A percentile compares a stretch with the other conserved stretches of the same genome.
Conservation (phyloP, 768 basidiomycete species). For the Udeniomyces megalosporus region DNA sequence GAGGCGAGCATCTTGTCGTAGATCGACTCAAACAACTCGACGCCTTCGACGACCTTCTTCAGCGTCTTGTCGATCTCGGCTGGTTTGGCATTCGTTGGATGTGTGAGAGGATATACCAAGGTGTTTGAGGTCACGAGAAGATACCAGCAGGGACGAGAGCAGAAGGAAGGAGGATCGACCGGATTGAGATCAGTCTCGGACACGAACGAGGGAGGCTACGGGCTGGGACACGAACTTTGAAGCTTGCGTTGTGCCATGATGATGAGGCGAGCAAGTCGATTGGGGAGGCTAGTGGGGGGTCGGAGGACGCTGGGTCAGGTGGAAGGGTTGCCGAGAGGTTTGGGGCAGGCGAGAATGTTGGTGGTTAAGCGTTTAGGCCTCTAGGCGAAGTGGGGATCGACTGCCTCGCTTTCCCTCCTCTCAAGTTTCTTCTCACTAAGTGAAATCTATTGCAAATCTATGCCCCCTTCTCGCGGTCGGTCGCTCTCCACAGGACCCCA, state of each 20-base stretch:
- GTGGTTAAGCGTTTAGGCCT: no score
- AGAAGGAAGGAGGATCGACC: no score
- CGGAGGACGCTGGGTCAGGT: not conserved
- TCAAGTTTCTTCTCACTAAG: no score
- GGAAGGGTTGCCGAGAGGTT: no score
- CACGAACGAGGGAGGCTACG: not conserved
- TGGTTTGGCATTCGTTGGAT: conserved; percentile 26
- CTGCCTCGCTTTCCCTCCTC: no score
- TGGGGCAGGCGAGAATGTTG: no score
- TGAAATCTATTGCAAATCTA: no score
- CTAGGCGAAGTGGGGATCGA: no score
- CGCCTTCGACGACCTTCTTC: conserved; percentile 91
- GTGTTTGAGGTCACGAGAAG: not conserved
- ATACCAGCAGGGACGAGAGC: not conserved
- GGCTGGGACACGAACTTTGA: not conserved
- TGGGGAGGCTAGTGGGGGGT: not conserved
- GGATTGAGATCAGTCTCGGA: not conserved
- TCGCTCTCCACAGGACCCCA: no score
- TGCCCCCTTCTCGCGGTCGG: no score
- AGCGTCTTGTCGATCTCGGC: conserved; percentile 97
- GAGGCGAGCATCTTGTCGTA: conserved; percentile 97
- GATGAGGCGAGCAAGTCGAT: not conserved
- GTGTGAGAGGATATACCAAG: not conserved
- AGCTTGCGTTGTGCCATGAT: conserved; percentile 15
- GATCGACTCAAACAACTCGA: conserved; percentile 45